These are phyloP conservation scores for Schizochytrium sp. DNA, from an alignment of 108 stramenopile species.

Conservation along the genomic window DNA sequence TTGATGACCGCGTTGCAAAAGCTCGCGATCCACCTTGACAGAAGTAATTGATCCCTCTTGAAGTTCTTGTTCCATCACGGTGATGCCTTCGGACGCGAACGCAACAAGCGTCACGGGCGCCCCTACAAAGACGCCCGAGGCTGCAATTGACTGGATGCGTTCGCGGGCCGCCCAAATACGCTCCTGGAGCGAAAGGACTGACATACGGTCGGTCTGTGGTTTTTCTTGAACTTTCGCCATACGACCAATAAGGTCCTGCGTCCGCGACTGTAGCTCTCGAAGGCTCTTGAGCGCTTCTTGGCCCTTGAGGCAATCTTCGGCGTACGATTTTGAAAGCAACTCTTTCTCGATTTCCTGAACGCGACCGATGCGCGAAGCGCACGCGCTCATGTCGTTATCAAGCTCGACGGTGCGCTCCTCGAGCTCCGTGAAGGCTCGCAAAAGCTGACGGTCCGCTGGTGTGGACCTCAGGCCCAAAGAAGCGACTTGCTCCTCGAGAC, in stretches of 20 bases:
- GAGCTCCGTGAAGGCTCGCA: background rate
- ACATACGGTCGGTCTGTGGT: background rate
- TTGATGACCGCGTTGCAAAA: background rate
- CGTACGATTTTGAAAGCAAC: background rate
- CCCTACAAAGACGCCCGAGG: background rate
- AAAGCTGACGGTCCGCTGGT: background rate
- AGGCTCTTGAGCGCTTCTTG: background rate
- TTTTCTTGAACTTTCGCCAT: background rate
- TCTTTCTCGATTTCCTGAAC: background rate
- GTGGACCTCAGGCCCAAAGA: background rate
- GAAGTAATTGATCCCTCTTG: background rate
- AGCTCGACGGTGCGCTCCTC: background rate
- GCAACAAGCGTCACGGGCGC: background rate
- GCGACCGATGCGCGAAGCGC: background rate
- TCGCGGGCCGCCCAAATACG: background rate
- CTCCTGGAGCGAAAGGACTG: background rate
- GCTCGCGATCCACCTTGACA: background rate
- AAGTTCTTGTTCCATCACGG: background rate
- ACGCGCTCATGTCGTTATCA: background rate
- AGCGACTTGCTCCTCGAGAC: background rate
- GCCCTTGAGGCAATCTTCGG: background rate
- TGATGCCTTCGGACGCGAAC: background rate
- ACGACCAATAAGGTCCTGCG: background rate
- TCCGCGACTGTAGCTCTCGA: background rate
- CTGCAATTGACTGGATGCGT: background rate